These are phyloP conservation scores for Chondrostereum purpureum DNA, from an alignment of 1,284 basidiomycete species.

Conservation along the genomic window DNA sequence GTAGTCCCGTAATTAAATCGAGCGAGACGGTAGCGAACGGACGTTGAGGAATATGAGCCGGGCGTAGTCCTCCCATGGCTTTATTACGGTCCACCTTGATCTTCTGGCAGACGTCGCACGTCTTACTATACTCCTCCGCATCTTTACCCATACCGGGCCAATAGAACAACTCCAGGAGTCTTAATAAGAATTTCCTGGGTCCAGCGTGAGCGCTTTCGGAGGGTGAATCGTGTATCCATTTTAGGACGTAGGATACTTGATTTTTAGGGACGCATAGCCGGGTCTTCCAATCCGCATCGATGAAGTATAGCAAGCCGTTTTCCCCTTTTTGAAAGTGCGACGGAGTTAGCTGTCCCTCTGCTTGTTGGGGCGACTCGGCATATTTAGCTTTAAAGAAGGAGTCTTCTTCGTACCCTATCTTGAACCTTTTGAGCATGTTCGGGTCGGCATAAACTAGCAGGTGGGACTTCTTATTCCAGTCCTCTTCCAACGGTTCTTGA, in stretches of 20 bases:
- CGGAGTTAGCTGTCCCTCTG: constrained; percentile 2
- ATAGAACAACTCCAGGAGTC: constrained; percentile 6
- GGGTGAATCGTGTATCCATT: constrained; percentile 2
- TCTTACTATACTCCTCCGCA: background rate
- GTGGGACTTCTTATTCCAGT: background rate
- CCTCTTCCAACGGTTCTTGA: background rate
- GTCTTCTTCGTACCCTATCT: constrained; percentile 1
- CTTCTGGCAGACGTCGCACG: constrained; percentile 7
- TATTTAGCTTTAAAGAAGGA: background rate
- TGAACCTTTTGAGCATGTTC: background rate
- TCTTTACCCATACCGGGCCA: constrained; percentile 6
- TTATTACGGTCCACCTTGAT: background rate
- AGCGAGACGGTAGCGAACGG: constrained; percentile 5
- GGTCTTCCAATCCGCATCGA: constrained; percentile 9
- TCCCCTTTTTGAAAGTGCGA: constrained; percentile 4
- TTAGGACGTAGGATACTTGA: background rate
- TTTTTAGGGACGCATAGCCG: constrained; percentile 5
- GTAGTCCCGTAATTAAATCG: constrained; percentile 6
- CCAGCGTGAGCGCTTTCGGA: constrained; percentile 3
- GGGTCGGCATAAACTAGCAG: background rate
- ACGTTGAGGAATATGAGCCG: constrained; percentile 5
- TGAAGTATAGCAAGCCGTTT: constrained; percentile 7
- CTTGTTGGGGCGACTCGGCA: background rate
- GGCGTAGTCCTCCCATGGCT: constrained; percentile 4
- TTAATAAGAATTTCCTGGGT: background rate